Percentiles rank a stretch among this genome's conserved stretches.
phyloP scores from a whole-genome alignment of 225 moss, liverwort and hornwort genomes.

The Pseudoscleropodium purum region DNA sequence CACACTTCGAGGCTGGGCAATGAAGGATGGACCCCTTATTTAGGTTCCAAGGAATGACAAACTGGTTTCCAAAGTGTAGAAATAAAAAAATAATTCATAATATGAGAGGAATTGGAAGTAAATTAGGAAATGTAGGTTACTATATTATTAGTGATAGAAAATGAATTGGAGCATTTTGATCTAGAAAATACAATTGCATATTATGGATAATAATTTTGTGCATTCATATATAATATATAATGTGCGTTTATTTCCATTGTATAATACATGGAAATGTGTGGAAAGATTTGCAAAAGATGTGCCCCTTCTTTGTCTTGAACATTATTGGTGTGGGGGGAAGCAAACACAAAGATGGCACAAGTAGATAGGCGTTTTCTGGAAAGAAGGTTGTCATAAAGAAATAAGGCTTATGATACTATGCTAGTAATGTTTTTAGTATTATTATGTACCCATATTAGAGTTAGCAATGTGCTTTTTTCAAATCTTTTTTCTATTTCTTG shows the following conservation, averaged over 20 bases:
- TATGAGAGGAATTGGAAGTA: not conserved
- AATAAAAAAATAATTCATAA: not conserved
- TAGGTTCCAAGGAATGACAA: too few relatives aligned
- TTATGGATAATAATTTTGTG: not conserved
- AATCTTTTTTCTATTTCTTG: too few relatives aligned
- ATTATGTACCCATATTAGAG: too few relatives aligned
- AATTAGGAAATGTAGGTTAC: not conserved
- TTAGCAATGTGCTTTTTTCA: too few relatives aligned
- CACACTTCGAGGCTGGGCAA: too few relatives aligned
- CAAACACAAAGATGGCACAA: not conserved
- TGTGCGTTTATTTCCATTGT: too few relatives aligned
- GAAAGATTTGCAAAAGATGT: not conserved
- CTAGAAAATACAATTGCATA: not conserved
- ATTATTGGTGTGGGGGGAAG: fast-evolving
- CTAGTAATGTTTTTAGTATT: too few relatives aligned
- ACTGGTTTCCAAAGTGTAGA: not conserved
- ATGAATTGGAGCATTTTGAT: not conserved
- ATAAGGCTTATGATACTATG: too few relatives aligned
- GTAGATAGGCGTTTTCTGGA: fast-evolving
- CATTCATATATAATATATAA: fast-evolving
- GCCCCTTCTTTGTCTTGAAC: fast-evolving
- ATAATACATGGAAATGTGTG: not conserved
- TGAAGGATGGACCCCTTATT: too few relatives aligned
- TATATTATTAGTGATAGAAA: not conserved
- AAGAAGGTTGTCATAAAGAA: fast-evolving